Percentiles rank a stretch among this genome's conserved stretches.
These are phyloP conservation scores for Inga leiocalycina DNA, from an alignment of 306 rosid genomes.

Conservation along the genomic window DNA sequence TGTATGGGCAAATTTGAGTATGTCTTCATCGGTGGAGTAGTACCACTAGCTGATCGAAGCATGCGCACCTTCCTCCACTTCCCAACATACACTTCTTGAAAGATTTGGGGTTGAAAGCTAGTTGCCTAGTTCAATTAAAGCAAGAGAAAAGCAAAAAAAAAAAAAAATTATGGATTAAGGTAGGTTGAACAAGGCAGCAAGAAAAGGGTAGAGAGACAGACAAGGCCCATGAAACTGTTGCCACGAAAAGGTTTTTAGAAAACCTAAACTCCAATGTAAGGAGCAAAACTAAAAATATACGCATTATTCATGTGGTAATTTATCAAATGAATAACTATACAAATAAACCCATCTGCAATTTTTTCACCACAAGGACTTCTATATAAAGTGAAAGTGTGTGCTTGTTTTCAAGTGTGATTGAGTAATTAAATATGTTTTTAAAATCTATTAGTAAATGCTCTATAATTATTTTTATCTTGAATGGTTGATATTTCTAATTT, in stretches of 20 bases:
- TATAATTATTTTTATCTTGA: background rate
- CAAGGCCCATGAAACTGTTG: background rate
- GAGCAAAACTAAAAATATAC: background rate
- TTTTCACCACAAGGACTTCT: background rate
- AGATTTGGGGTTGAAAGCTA: conserved; percentile 92
- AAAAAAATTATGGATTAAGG: conserved; percentile 25
- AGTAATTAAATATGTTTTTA: background rate
- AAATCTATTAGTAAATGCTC: background rate
- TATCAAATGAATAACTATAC: background rate
- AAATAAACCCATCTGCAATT: background rate
- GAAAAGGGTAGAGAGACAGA: background rate
- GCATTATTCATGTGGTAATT: background rate
- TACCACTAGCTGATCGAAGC: conserved; percentile 98
- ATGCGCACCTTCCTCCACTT: conserved; percentile 90
- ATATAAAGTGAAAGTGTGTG: background rate
- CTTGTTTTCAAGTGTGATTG: background rate
- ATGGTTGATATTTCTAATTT: background rate
- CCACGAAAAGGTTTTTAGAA: background rate
- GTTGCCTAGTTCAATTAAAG: conserved; percentile 77
- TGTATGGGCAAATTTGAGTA: conserved; percentile 76
- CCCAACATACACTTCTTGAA: conserved; percentile 88
- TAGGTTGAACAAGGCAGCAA: background rate
- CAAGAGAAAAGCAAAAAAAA: conserved; percentile 34
- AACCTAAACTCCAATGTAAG: background rate
- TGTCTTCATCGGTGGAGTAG: conserved; percentile 95